phyloP scores from a whole-genome alignment of 306 rosid genomes.

The Cucurbita maxima region DNA sequence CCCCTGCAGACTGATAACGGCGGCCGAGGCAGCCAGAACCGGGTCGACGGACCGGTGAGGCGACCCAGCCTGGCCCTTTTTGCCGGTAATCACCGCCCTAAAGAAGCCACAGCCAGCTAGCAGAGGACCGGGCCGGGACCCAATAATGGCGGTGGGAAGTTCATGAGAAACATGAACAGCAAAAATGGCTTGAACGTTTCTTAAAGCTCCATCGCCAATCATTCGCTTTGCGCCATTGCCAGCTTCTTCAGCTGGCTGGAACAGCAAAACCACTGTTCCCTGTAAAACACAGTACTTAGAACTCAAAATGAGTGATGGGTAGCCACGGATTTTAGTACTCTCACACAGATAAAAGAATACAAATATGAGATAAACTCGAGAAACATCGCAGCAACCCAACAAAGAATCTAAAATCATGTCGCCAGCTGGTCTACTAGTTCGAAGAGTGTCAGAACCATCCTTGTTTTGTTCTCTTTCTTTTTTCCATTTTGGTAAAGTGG shows the following conservation, averaged over 20 bases:
- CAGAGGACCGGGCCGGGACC: slow-evolving; percentile 79
- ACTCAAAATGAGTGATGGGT: background rate
- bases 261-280: slow-evolving; percentile 83
- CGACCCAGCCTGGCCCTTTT: slow-evolving; percentile 20
- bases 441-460: background rate
- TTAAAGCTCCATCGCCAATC: slow-evolving; percentile 78
- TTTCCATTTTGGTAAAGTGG: background rate
- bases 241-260: slow-evolving; percentile 98
- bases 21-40: slow-evolving; percentile 71
- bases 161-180: slow-evolving; percentile 85
- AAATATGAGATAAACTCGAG: background rate
- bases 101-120: slow-evolving; percentile 95
- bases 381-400: background rate
- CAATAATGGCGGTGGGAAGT: slow-evolving; percentile 60
- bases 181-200: slow-evolving; percentile 82
- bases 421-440: background rate
- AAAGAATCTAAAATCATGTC: background rate
- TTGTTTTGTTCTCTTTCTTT: background rate
- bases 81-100: slow-evolving; percentile 60
- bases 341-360: background rate
- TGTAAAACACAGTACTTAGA: slow-evolving; percentile 1
- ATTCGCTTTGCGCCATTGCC: slow-evolving; percentile 89
- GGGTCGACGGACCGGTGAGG: slow-evolving; percentile 60
- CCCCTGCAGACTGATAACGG: slow-evolving; percentile 83
- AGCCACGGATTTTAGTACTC: background rate